These are phyloP conservation scores for Stagonosporopsis tanaceti DNA, from an alignment of 2,329 filamentous ascomycete species.

Conservation along the genomic window DNA sequence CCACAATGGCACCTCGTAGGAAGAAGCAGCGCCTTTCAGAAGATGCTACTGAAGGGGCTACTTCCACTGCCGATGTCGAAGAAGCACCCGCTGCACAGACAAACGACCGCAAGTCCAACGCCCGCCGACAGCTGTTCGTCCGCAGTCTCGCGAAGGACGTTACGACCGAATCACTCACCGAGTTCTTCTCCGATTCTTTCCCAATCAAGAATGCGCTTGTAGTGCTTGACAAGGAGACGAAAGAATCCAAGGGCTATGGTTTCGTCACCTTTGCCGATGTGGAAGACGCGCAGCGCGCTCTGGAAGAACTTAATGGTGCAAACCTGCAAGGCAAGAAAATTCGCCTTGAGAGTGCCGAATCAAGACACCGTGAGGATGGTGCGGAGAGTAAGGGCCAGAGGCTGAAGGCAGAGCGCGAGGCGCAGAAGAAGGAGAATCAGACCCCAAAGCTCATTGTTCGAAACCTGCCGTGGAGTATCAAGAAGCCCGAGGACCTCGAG, in stretches of 20 bases:
- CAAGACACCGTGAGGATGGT: slow-evolving; percentile 72
- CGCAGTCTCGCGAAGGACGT: slow-evolving; percentile 80
- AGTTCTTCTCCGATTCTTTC: slow-evolving; percentile 92
- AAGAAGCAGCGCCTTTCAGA: slow-evolving; percentile 53
- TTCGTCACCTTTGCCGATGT: slow-evolving; percentile 97
- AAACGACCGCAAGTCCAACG: slow-evolving; percentile 38
- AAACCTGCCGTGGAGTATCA: slow-evolving; percentile 96
- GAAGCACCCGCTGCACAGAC: slow-evolving; percentile 22
- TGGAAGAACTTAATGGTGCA: slow-evolving; percentile 80
- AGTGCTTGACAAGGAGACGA: slow-evolving; percentile 84
- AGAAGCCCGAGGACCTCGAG: slow-evolving; percentile 80
- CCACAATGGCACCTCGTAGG: slow-evolving; percentile 49
- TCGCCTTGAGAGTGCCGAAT: slow-evolving; percentile 86
- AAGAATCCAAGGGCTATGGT: slow-evolving; percentile 88
- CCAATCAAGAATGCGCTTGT: slow-evolving; percentile 97
- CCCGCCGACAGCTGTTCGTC: slow-evolving; percentile 75
- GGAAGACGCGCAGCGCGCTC: slow-evolving; percentile 84
- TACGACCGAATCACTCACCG: slow-evolving; percentile 82
- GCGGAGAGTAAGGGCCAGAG: slow-evolving; percentile 51
- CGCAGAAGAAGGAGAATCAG: slow-evolving; percentile 68
- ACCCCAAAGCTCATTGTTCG: slow-evolving; percentile 88
- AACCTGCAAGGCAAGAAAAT: slow-evolving; percentile 82
- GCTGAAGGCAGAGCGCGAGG: slow-evolving; percentile 72
- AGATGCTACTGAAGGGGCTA: slow-evolving; percentile 46
- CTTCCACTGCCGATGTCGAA: slow-evolving; percentile 33